These are phyloP conservation scores for Exsudoporus frostii DNA, from an alignment of 768 basidiomycete genomes.

Conservation along the genomic window DNA sequence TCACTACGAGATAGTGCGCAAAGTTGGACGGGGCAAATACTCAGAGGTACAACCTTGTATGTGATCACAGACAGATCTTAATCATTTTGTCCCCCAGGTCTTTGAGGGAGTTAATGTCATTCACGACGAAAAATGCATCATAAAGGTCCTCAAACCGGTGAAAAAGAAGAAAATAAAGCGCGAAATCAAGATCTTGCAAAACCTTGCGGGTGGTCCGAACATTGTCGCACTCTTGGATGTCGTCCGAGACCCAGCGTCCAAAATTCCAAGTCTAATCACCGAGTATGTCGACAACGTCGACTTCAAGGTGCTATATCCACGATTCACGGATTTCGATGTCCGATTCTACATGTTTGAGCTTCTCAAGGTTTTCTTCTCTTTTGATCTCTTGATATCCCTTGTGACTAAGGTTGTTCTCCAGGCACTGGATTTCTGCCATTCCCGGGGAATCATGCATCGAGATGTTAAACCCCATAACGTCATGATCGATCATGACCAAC, in stretches of 20 bases:
- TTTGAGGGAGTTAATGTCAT: conserved; percentile 93
- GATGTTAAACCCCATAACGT: conserved; percentile 99
- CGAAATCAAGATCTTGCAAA: conserved; percentile 97
- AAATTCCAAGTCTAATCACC: conserved; percentile 94
- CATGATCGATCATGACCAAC: conserved; percentile 98
- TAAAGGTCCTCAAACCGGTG: conserved; percentile 97
- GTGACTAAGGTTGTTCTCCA: conserved; percentile 26
- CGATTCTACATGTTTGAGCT: conserved; percentile 96
- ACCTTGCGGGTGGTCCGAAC: conserved; percentile 94
- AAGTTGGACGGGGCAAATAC: conserved; percentile 94
- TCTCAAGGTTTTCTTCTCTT: conserved; percentile 61
- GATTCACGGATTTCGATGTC: conserved; percentile 94
- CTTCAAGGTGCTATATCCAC: conserved; percentile 94
- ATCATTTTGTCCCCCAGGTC: conserved; percentile 46
- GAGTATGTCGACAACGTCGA: conserved; percentile 99
- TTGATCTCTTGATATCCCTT: conserved; percentile 1
- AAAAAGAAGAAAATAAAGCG: conserved; percentile 99
- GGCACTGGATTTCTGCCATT: conserved; percentile 97
- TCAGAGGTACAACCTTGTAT: conserved; percentile 62
- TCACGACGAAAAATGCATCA: conserved; percentile 92
- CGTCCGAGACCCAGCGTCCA: conserved; percentile 92
- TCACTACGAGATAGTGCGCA: conserved; percentile 96
- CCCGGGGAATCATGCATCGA: conserved; percentile 97
- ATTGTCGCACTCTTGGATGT: conserved; percentile 91
- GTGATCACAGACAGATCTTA: conserved; percentile 12